Percentiles rank a stretch among this genome's conserved stretches.
Evolutionary conservation across 1,284 basidiomycete species (phyloP).

Genomic region (Fomitopsis pinicola): DNA sequence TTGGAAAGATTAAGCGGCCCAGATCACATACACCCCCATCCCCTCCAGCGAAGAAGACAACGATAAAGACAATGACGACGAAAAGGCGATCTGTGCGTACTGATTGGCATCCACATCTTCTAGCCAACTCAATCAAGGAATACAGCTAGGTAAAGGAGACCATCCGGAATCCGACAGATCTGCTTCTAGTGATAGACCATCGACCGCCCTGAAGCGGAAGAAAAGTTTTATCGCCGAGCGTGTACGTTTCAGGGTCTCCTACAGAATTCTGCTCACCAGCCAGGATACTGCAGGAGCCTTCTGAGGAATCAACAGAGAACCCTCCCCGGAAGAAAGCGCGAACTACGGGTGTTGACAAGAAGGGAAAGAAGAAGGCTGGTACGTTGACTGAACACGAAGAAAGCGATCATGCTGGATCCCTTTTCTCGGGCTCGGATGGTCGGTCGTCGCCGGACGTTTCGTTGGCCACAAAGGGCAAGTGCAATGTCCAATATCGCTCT

Average conservation of each 20-base stretch:
- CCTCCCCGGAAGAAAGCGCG: background rate
- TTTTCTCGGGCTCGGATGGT: conserved; percentile 14
- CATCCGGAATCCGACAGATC: background rate
- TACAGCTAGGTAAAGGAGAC: background rate
- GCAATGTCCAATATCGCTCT: no score
- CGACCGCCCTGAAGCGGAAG: background rate
- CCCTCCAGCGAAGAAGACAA: background rate
- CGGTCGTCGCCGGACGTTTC: conserved; percentile 17
- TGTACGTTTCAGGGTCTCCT: background rate
- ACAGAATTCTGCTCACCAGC: background rate
- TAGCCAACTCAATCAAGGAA: background rate
- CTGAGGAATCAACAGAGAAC: background rate
- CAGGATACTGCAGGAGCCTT: background rate
- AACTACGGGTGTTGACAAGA: background rate
- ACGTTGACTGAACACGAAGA: background rate
- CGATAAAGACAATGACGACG: background rate
- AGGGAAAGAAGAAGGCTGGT: conserved; percentile 10
- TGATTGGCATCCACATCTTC: background rate
- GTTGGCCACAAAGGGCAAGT: conserved; percentile 1
- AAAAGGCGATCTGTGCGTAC: background rate
- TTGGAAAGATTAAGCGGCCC: background rate
- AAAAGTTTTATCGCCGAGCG: background rate
- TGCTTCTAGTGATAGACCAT: background rate
- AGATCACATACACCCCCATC: background rate
- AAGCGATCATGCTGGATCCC: conserved; percentile 11